A percentile compares a stretch with the other conserved stretches of the same genome.
These are phyloP conservation scores for Colletotrichum sansevieriae DNA, from an alignment of 2,329 filamentous ascomycete species.

Conservation along the genomic window DNA sequence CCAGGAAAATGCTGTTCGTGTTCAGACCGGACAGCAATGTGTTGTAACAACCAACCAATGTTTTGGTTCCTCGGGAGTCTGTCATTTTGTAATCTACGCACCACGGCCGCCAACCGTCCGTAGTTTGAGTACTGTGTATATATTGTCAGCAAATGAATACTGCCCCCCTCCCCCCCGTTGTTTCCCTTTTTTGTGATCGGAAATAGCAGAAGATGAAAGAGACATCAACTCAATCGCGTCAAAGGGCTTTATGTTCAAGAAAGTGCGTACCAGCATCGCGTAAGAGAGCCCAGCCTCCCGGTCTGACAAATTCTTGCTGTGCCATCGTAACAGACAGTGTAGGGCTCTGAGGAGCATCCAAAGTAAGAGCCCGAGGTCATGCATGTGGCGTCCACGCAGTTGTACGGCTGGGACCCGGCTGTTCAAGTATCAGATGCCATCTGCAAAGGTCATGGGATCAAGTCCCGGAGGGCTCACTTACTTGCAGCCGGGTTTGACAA, in stretches of 20 bases:
- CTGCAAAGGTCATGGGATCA: background rate
- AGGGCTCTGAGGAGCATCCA: conserved; percentile 3
- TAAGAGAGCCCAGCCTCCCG: background rate
- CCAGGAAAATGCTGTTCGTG: background rate
- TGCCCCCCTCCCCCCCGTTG: background rate
- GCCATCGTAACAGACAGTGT: conserved; percentile 4
- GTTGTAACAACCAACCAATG: background rate
- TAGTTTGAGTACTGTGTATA: background rate
- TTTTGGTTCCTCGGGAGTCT: background rate
- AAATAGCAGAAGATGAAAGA: background rate
- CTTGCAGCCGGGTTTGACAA: background rate
- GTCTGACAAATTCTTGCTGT: background rate
- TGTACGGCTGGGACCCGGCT: conserved; percentile 1
- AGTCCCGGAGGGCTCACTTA: background rate
- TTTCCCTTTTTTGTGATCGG: background rate
- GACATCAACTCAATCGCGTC: background rate
- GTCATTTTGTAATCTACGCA: conserved; percentile 5
- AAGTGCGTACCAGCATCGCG: background rate
- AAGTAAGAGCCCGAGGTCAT: conserved; percentile 2
- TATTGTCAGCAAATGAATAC: background rate
- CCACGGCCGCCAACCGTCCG: background rate
- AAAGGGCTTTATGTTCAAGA: background rate
- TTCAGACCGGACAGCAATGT: background rate
- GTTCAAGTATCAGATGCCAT: background rate
- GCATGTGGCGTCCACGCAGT: background rate